These are phyloP conservation scores for Pulveroboletus frians DNA, from an alignment of 768 basidiomycete species.

Conservation along the genomic window DNA sequence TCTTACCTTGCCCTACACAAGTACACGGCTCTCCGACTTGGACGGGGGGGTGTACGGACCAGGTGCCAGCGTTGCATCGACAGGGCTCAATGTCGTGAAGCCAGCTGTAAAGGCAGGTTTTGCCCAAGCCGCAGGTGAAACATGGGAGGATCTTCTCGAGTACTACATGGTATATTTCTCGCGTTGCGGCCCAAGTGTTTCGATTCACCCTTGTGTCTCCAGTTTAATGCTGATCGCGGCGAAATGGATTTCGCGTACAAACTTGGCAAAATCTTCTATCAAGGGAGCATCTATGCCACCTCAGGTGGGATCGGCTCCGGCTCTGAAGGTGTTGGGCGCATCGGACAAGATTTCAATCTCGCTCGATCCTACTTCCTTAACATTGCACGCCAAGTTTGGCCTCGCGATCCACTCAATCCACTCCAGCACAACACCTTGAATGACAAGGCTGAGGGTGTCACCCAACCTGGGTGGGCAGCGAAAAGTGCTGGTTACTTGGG, in stretches of 20 bases:
- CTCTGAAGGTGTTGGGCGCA: constrained; percentile 87
- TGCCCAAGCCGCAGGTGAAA: constrained; percentile 84
- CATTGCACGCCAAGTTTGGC: constrained; percentile 85
- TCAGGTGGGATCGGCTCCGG: constrained; percentile 80
- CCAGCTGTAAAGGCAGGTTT: constrained; percentile 81
- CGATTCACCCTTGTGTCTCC: constrained; percentile 5
- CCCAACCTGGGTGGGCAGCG: constrained; percentile 59
- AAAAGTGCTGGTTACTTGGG: constrained; percentile 86
- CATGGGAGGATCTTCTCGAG: constrained; percentile 89
- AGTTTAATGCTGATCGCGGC: constrained; percentile 95
- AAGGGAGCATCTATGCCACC: constrained; percentile 83
- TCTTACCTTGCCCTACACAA: constrained; percentile 72
- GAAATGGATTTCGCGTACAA: constrained; percentile 86
- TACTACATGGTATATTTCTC: constrained; percentile 68
- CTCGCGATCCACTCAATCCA: constrained; percentile 62
- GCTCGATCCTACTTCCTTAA: constrained; percentile 81
- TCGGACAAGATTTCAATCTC: constrained; percentile 69
- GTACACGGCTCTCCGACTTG: constrained; percentile 82
- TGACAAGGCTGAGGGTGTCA: constrained; percentile 47
- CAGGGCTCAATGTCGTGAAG: constrained; percentile 63
- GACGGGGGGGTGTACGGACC: constrained; percentile 92
- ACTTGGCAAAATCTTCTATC: constrained; percentile 93
- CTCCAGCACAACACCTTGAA: constrained; percentile 39
- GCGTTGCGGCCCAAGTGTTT: neutral
- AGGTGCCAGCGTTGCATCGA: constrained; percentile 90